Evolutionary conservation across 768 basidiomycete species (phyloP).

Genomic region (Austroboletus eburneus): DNA sequence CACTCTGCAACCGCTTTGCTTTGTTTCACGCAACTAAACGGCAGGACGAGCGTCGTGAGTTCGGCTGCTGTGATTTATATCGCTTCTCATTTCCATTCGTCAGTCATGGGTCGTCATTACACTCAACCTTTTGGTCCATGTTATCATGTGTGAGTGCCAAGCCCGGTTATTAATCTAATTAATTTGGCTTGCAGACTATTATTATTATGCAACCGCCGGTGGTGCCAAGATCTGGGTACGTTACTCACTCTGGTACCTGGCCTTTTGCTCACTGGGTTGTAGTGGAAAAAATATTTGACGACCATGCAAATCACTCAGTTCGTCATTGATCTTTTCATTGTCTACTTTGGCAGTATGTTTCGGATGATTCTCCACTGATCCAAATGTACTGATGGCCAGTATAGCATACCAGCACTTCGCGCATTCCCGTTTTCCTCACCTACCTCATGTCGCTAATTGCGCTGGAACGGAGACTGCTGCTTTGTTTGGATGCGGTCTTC

Average conservation of each 20-base stretch:
- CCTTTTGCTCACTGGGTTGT: slow-evolving; percentile 4
- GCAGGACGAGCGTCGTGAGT: slow-evolving; percentile 89
- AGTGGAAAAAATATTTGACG: slow-evolving; percentile 99
- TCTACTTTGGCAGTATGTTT: slow-evolving; percentile 92
- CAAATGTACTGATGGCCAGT: slow-evolving; percentile 7
- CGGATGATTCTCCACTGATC: not conserved
- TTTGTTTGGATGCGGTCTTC: slow-evolving; percentile 79
- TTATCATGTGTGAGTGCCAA: slow-evolving; percentile 87
- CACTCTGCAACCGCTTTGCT: slow-evolving; percentile 96
- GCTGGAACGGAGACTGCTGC: slow-evolving; percentile 88
- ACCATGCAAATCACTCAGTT: slow-evolving; percentile 97
- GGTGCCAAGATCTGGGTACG: slow-evolving; percentile 94
- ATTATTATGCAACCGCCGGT: slow-evolving; percentile 97
- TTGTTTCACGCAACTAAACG: slow-evolving; percentile 92
- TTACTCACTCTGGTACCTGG: not conserved
- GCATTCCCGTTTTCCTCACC: slow-evolving; percentile 49
- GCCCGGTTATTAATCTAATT: too few species aligned
- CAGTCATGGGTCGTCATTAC: slow-evolving; percentile 96
- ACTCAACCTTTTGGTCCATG: slow-evolving; percentile 90
- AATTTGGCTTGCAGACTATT: slow-evolving; percentile 66
- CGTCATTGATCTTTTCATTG: slow-evolving; percentile 82
- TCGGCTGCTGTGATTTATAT: not conserved
- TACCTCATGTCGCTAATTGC: slow-evolving; percentile 80
- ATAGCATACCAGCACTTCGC: slow-evolving; percentile 81
- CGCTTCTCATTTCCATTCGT: not conserved